Base-by-base conservation (phyloP, 257 asterid species). In the Galeopsis tetrahit region DNA sequence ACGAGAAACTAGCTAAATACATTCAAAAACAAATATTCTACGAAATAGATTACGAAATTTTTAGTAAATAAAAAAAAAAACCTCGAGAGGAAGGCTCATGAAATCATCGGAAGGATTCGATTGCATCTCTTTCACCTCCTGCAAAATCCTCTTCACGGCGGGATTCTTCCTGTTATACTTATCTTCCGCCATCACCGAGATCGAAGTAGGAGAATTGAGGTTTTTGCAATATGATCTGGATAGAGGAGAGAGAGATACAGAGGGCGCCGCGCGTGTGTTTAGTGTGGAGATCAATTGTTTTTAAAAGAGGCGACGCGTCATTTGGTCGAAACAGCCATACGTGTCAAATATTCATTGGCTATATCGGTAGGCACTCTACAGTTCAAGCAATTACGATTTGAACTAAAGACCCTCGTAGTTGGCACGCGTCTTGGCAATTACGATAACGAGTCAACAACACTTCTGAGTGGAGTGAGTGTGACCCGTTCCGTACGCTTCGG, bases 81-180 rank as follows among this genome's bases (percentile, higher is more conserved):
- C 98, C 98, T 93, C 97, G 58, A 90, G 92, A 15, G 98, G 98
- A 15, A 90, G 96, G 85, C 98, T 88, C 90, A 82, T 84, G 86
- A 90, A 93, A 82, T 93, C 98, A 71, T 90, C 93, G 60, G 96
- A 90, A 63, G 96, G 97, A 69, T 89, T 87, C 4, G 98, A 85
- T 82, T 93, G 98, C 96, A 93, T 89, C 86, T 93, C 98, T 62
- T 89, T 93, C 40, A 89, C 81, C 88, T 93, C 98, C 80, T 90
- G 97, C 85, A 93, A 75, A 63, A 93, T 93, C 86, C 98, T 90
- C 90, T 90, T 90, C 76, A 93, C 98, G 39, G 96, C 90, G 7
- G 98, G 92, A 21, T 93, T 93, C 81, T 87, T 93, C 84, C 82
- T 85, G 69, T 93, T 93, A 80, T 87, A 93, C 83, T 85, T 90